Percentiles rank a stretch among this genome's conserved stretches.
Conservation (phyloP, 805 yeast genomes). For the Cyberlindnera sargentensis region DNA sequence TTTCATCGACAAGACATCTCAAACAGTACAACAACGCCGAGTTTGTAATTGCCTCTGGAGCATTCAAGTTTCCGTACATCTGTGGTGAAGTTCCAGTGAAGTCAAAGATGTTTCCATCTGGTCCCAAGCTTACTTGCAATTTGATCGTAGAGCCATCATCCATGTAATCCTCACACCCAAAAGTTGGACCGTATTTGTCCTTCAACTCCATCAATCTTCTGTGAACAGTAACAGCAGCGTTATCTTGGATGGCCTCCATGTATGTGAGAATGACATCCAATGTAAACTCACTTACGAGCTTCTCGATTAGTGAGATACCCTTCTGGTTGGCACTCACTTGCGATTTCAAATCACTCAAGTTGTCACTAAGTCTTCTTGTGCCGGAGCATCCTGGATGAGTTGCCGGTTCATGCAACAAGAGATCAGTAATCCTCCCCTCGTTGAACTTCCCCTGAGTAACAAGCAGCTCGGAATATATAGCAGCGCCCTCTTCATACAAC, state of each 20-base stretch:
- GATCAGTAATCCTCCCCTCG: conserved; percentile 55
- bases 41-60: conserved; percentile 84
- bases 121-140: conserved; percentile 42
- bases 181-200: conserved; percentile 31
- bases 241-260: conserved; percentile 76
- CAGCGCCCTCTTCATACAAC: conserved; percentile 87
- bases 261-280: conserved; percentile 54
- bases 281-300: conserved; percentile 57
- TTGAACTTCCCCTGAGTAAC: conserved; percentile 70
- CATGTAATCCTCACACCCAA: conserved; percentile 58
- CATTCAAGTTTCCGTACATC: conserved; percentile 83
- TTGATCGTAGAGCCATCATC: conserved; percentile 75
- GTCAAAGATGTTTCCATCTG: conserved; percentile 61
- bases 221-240: conserved; percentile 70
- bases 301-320: conserved; percentile 62
- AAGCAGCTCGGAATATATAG: conserved; percentile 69
- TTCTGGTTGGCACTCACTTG: conserved; percentile 86
- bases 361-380: conserved; percentile 76
- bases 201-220: conserved; percentile 40
- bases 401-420: conserved; percentile 69
- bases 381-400: conserved; percentile 84
- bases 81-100: conserved; percentile 85
- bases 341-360: conserved; percentile 76
- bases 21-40: conserved; percentile 86
- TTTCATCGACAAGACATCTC: conserved; percentile 76